Conservation (phyloP, 202 grass and related monocot genomes). For the Brachypodium distachyon region DNA sequence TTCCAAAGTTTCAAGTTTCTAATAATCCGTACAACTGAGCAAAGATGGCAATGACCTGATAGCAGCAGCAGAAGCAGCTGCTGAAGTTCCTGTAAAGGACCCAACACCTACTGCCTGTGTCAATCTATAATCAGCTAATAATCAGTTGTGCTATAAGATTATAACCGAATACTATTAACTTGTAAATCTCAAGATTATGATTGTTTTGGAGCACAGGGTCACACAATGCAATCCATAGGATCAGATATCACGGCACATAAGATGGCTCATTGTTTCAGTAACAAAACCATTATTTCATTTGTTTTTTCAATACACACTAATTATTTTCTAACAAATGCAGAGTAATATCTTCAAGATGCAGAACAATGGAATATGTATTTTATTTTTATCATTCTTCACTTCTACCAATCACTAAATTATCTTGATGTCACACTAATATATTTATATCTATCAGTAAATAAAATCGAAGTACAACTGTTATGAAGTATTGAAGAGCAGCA, state of each 20-base stretch:
- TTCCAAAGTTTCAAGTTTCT: not conserved
- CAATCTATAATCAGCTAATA: conserved; percentile 33
- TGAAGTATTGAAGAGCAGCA: too few species aligned
- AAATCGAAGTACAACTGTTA: too few species aligned
- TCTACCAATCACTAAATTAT: too few species aligned
- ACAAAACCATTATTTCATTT: not conserved
- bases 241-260: not conserved
- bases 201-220: not conserved
- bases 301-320: too few species aligned
- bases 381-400: too few species aligned
- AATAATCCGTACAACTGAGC: not conserved
- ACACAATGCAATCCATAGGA: not conserved
- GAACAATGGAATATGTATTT: too few species aligned
- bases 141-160: conserved; percentile 4
- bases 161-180: conserved; percentile 10
- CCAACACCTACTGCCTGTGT: conserved; percentile 93
- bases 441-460: too few species aligned
- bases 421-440: too few species aligned
- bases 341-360: too few species aligned
- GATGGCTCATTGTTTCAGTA: not conserved
- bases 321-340: too few species aligned
- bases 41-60: conserved; percentile 55
- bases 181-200: not conserved
- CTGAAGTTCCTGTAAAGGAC: conserved; percentile 66
- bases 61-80: conserved; percentile 88